Evolutionary conservation across 2,329 filamentous ascomycete genomes (phyloP), one percentile per base, ranked within the genome.

Genomic region (Diaporthe vaccinii): DNA sequence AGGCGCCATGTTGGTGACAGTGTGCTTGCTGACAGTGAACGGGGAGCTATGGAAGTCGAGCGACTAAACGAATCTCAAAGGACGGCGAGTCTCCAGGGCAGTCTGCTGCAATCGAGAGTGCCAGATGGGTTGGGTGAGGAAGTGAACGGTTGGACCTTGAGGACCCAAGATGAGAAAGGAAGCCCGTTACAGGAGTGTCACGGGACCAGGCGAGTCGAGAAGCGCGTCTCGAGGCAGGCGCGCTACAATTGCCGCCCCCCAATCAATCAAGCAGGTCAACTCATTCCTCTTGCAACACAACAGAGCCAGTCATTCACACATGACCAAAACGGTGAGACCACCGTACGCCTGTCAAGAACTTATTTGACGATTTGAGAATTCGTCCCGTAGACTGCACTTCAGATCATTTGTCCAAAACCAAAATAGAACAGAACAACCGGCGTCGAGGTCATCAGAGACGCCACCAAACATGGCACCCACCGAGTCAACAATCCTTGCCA

Each of bases 401-500:
- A 46, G 10, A 65, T 22, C 17, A 20, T 2, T n/a, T 28, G 4
- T 44, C 2, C 0, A 0, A 55, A 55, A 22, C 22, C 58, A 39
- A 65, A 15, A 15, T 39, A 25, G 5, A 61, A 22, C 69, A 53
- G 14, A n/a, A 20, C 41, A 62, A 44, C 25, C 59, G n/a, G 9
- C 36, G 70, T 25, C 15, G 22, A 34, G n/a, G 31, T 17, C 14
- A 36, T 14, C 46, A 53, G 46, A 36, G 14, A 39, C 34, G 20
- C 46, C 22, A 9, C 65, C 28, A 53, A 86, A 77, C 76, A 95
- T 95, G 93, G 87, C 94, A 4, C 92, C 93, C 12, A 93, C 92
- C 59, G 95, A 98, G 85, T 87, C 90, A 74, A 89, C 91, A 39
- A 94, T 98, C 78, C 89, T 98, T 70, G 88, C 89, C 80, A 93